phyloP scores from a whole-genome alignment of 306 rosid species.

The Prunus dulcis region DNA sequence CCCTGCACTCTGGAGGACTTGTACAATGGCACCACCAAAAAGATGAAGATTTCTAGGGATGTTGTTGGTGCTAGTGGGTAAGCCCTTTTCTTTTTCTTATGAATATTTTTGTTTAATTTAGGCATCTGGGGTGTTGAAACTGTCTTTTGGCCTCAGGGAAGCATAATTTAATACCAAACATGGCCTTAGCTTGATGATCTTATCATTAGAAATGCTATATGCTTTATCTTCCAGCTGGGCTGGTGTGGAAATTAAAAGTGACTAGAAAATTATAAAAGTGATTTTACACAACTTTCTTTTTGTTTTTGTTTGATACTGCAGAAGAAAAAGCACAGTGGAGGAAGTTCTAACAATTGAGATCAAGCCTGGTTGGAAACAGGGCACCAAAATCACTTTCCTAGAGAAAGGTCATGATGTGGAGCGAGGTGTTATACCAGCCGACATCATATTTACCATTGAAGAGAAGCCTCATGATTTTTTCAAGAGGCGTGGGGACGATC shows the following conservation, averaged over 20 bases:
- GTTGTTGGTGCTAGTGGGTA: conserved; percentile 73
- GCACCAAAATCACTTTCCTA: conserved; percentile 81
- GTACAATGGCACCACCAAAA: conserved; percentile 82
- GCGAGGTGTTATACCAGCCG: conserved; percentile 70
- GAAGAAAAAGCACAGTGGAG: conserved; percentile 70
- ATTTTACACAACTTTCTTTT: neutral
- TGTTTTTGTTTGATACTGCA: conserved; percentile 26
- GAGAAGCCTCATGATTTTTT: conserved; percentile 77
- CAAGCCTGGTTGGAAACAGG: conserved; percentile 97
- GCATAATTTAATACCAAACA: too few species aligned
- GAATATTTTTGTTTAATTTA: neutral
- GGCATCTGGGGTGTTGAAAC: too few species aligned
- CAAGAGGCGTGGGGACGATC: conserved; percentile 84
- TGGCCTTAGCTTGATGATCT: too few species aligned
- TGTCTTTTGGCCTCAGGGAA: too few species aligned
- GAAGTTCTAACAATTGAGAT: conserved; percentile 78
- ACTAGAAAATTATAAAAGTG: neutral
- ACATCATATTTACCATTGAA: conserved; percentile 75
- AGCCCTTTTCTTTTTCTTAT: conserved; percentile 10
- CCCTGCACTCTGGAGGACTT: conserved; percentile 83
- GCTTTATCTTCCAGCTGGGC: too few species aligned
- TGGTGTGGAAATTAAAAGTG: neutral
- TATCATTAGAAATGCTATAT: too few species aligned
- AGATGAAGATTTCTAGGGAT: conserved; percentile 87
- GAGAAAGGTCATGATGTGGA: conserved; percentile 73